Base-by-base conservation (phyloP, 352 stramenopile species). In the Plasmopara halstedii region DNA sequence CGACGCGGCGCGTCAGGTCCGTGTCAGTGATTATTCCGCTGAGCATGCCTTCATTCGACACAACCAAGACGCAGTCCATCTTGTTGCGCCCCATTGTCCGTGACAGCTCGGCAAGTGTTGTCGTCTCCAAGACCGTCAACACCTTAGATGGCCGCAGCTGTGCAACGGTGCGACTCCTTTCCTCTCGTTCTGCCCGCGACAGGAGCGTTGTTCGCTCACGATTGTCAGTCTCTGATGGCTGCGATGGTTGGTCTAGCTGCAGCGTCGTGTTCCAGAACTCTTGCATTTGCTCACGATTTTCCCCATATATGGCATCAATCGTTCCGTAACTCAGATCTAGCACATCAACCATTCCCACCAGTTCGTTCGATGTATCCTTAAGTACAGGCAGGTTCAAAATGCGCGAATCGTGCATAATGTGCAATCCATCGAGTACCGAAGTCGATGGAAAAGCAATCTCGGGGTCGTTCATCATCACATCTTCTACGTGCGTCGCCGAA, bases 21-120 rank as follows among this genome's bases (percentile, higher is more conserved):
- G 83, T 92, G 45, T 98, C 94, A 17, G 94, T 98, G 52, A 98
- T 85, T 48, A 99, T 99, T 48, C 95, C 95, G 15, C 75, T 80
- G 14, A 99, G 69, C 23, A 84, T 70, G 19, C 94, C 94, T 20
- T 85, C 67, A 6, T 83, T 67, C 32, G 84, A 92, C 13, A 97
- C 75, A 23, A 99, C 84, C 8, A 99, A 71, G 11, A 96, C 87
- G 18, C 89, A 96, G 56, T 97, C 89, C 26, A 89, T 77, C 17
- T 95, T 74, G 46, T 95, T 95, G 29, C 79, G 81, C 13, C 84
- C 77, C 67, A 98, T 92, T 34, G 83, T 88, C 32, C 81, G 66
- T 3, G 80, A 78, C 6, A 97, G 69, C 27, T 95, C 73, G 1
- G 85, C 69, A n/a, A 98, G 71, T 10, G 67, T 91, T 15, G 78